Evolutionary conservation across 306 rosid species (phyloP).

Genomic region (Prosopis cineraria): DNA sequence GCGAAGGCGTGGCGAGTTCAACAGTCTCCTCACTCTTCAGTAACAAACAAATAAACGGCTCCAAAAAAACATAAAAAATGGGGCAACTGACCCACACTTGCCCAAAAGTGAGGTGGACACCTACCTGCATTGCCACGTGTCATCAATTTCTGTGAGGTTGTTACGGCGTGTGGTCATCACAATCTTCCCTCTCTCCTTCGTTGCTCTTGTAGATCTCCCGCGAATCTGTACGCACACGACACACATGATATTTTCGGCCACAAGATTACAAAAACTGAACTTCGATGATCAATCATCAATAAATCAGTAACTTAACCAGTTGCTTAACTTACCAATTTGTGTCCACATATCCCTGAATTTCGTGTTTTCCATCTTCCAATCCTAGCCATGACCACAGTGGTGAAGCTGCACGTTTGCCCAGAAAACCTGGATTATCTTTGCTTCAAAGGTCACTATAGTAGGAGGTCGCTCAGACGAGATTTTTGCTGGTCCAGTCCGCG

Average conservation of each 20-base stretch:
- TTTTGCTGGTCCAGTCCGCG: slow-evolving; percentile 34
- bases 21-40: no score
- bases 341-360: slow-evolving; percentile 11
- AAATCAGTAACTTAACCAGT: slow-evolving; percentile 15
- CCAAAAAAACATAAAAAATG: no score
- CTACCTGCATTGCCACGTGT: slow-evolving; percentile 60
- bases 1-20: no score
- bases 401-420: slow-evolving; percentile 59
- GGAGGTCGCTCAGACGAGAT: slow-evolving; percentile 45
- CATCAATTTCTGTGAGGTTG: slow-evolving; percentile 44
- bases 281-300: slow-evolving; percentile 7
- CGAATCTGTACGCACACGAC: slow-evolving; percentile 21
- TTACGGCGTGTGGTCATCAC: slow-evolving; percentile 90
- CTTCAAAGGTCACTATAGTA: slow-evolving; percentile 36
- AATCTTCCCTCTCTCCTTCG: slow-evolving; percentile 38
- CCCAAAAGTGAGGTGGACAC: slow-evolving; percentile 30
- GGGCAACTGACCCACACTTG: no score
- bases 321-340: not conserved
- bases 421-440: slow-evolving; percentile 43
- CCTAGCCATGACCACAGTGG: slow-evolving; percentile 52
- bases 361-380: not conserved
- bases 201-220: slow-evolving; percentile 25
- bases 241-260: slow-evolving; percentile 41
- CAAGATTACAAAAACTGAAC: slow-evolving; percentile 19
- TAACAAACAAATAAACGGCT: no score